phyloP scores from a whole-genome alignment of 352 stramenopile species.

The Globisporangium paroecandrum region DNA sequence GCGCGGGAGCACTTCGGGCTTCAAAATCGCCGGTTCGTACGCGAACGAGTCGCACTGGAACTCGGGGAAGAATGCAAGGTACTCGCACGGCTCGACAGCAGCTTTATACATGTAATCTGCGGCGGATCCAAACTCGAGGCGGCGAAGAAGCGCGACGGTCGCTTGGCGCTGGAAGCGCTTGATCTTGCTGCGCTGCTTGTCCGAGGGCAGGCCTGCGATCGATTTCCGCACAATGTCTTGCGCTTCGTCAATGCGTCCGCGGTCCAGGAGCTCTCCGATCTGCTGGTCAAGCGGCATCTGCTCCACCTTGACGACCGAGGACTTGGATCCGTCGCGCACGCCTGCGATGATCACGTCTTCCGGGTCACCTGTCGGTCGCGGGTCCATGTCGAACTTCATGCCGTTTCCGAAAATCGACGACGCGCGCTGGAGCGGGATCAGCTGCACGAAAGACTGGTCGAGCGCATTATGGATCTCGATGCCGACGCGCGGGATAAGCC shows the following conservation, averaged over 20 bases:
- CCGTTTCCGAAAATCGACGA: constrained; percentile 83
- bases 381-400: constrained; percentile 91
- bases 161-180: constrained; percentile 87
- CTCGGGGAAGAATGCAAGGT: constrained; percentile 85
- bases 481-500: constrained; percentile 67
- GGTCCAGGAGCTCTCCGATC: constrained; percentile 78
- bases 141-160: constrained; percentile 67
- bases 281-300: constrained; percentile 84
- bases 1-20: constrained; percentile 78
- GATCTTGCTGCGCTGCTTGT: constrained; percentile 87
- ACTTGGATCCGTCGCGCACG: constrained; percentile 64
- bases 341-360: constrained; percentile 81
- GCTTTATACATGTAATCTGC: constrained; percentile 86
- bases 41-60: constrained; percentile 78
- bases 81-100: constrained; percentile 81
- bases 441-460: constrained; percentile 78
- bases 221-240: constrained; percentile 84
- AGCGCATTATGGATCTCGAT: constrained; percentile 77
- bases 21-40: constrained; percentile 80
- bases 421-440: constrained; percentile 53
- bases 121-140: constrained; percentile 74
- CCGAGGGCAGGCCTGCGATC: constrained; percentile 57
- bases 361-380: constrained; percentile 57
- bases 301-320: constrained; percentile 81
- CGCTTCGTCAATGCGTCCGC: constrained; percentile 82